Base-by-base conservation (phyloP, 371 early-diverging fungal genomes). In the Massospora cicadina region DNA sequence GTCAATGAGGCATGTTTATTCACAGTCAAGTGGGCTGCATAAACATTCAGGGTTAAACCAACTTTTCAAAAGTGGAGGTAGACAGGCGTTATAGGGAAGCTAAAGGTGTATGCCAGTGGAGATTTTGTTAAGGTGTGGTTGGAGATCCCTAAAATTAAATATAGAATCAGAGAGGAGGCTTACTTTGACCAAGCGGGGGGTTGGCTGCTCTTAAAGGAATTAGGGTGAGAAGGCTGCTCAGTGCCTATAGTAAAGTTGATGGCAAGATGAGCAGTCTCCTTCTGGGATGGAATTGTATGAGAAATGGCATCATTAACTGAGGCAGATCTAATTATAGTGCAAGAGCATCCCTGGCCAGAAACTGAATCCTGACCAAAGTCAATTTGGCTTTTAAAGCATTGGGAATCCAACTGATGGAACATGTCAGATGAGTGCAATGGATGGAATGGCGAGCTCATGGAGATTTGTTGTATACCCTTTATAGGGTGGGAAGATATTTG, bases 181-280 rank as follows among this genome's bases (percentile, higher is more conserved):
- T 57, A 57, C 57, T 57, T 57, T n/a, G 57, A 2, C 57, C 57
- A 57, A 26, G 57, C 57, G 26, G 57, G 57, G 25, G 28, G 23
- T 27, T 2, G 23, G 28, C 5, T 57, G 28, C 23, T n/a, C 21
- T 57, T 57, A n/a, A n/a, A n/a, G 54, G 13, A 13, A 27, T 12
- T 25, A 21, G 57, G 23, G 57, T 10, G 3, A 25, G 25, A n/a
- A 57, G 57, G 28, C 25, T 57, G 10, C 25, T 57, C 57, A 5
- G 10, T n/a, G 3, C 57, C 57, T 21, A 57, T 27, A 25, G 57
- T 25, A 27, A 57, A 57, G 57, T 26, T 57, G 21, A 26, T 57
- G 21, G 57, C 10, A 26, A 25, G 57, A 21, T 21, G 23, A 5
- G 57, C 57, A 21, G 57, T 3, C 26, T 57, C 57, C 26, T 57